Percentiles rank a stretch among this genome's conserved stretches.
Evolutionary conservation across 148 eudicot species (phyloP).

Genomic region (Cornus controversa): DNA sequence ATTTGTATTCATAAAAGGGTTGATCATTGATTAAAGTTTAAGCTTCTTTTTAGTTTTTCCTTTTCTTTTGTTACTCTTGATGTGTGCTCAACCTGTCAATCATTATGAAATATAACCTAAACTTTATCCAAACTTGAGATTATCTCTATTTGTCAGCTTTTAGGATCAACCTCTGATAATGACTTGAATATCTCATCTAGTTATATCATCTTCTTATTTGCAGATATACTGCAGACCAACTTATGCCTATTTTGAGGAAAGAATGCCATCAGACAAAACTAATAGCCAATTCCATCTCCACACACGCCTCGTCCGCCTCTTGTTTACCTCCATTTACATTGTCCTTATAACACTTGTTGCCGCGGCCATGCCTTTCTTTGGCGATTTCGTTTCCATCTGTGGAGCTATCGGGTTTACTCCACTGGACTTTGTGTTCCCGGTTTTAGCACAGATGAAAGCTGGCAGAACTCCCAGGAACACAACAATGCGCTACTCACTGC

Average conservation of each 20-base stretch:
- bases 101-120: no score
- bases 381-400: slow-evolving; percentile 49
- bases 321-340: slow-evolving; percentile 35
- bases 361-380: slow-evolving; percentile 51
- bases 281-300: background rate
- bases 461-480: slow-evolving; percentile 19
- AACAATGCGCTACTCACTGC: slow-evolving; percentile 5
- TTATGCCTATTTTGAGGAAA: slow-evolving; percentile 42
- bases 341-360: slow-evolving; percentile 34
- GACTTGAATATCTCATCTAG: background rate
- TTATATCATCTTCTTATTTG: background rate
- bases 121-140: no score
- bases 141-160: no score
- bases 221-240: slow-evolving; percentile 56
- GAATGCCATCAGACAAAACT: slow-evolving; percentile 10
- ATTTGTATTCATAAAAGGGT: no score
- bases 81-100: no score
- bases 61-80: no score
- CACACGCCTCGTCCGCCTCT: slow-evolving; percentile 17
- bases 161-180: background rate
- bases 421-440: slow-evolving; percentile 47
- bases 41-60: no score
- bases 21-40: no score
- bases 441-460: slow-evolving; percentile 38
- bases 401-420: slow-evolving; percentile 53